Evolutionary conservation across 73 alveolate species (phyloP), one percentile per base, ranked within the genome.

Genomic region (Paramecium octaurelia): DNA sequence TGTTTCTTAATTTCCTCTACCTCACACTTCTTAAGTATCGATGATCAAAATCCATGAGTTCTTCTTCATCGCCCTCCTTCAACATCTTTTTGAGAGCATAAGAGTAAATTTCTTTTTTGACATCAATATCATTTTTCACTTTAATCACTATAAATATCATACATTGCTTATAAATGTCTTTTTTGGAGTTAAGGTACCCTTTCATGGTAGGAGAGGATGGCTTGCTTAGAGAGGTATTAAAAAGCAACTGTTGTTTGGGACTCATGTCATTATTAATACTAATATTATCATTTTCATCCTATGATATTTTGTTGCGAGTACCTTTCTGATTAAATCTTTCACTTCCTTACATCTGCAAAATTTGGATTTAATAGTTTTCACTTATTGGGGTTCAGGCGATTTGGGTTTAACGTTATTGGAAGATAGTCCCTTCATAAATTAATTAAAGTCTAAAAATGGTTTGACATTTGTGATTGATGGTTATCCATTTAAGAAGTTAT

Each of bases 41-140:
- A 21, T 73, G 57, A 73, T 73, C 87, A 36, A 73, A 73, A 38
- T 73, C 87, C 87, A 73, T 73, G 10, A 73, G 46, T 73, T 73
- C 87, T 12, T 38, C 59, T 73, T 73, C 87, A 35, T 73, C 87
- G 2, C 59, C 59, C 38, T 40, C 59, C n/a, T 73, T 73, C 2
- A 73, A 23, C 87, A 73, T 73, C 16, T 73, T 73, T 40, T 40
- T 34, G 5, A 73, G 64, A 34, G 87, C 87, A 12, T 35, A 20
- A 10, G 57, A 34, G 16, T 73, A 73, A 16, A 73, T 40, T 73
- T 73, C 57, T 8, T 36, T 36, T 73, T 73, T 73, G 8, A 36
- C 87, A 73, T 73, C 86, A 70, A 70, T 70, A 20, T 70, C 57
- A 12, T 73, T 21, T 73, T 73, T 73, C 5, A 5, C 87, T 73